Evolutionary conservation across 202 grass and related monocot genomes (phyloP), one percentile per base, ranked within the genome.

Genomic region (Eragrostis tef): DNA sequence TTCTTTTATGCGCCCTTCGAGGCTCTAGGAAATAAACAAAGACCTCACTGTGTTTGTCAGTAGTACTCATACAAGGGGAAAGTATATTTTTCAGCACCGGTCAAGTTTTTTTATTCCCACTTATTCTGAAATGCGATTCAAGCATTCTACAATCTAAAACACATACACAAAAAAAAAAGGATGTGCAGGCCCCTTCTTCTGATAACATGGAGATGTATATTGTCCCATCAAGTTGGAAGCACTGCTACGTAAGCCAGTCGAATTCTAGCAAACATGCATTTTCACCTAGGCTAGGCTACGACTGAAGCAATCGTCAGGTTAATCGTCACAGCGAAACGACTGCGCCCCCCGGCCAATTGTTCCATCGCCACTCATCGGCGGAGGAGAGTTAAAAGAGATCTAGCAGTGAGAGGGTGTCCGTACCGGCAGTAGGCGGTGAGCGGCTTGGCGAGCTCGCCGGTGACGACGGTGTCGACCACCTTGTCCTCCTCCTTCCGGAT

Each of bases 391-490:
- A 6, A 11, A 17, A 64, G 61, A 31, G 27, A 64, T 64, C 61
- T 1, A 14, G 60, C 19, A 15, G 64, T 1, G 29, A 15, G 70
- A 66, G 27, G 36, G 13, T 49, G 16, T 67, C 49, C 78, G 36
- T 80, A 98, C 95, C 95, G 81, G 88, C 95, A 93, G 72, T 98
- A 98, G 20, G 92, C 84, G 20, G 92, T 98, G 82, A 89, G 86
- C 79, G 95, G 95, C 71, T 98, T 98, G 75, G 88, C 63, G 72
- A 98, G 90, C 25, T 98, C 92, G 24, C 84, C 65, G 44, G 86
- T 60, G 67, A 93, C 72, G 54, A 94, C 86, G 70, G 95, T 91
- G 86, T 98, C 95, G 21, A 98, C 95, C 60, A 98, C 95, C 84
- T 98, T 98, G 5, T 54, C 84, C 79, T 98, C 95, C 63, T 82